A percentile compares a stretch with the other conserved stretches of the same genome.
Conservation (phyloP, 2,329 filamentous ascomycete genomes). For the Gaeumannomyces sp. region DNA sequence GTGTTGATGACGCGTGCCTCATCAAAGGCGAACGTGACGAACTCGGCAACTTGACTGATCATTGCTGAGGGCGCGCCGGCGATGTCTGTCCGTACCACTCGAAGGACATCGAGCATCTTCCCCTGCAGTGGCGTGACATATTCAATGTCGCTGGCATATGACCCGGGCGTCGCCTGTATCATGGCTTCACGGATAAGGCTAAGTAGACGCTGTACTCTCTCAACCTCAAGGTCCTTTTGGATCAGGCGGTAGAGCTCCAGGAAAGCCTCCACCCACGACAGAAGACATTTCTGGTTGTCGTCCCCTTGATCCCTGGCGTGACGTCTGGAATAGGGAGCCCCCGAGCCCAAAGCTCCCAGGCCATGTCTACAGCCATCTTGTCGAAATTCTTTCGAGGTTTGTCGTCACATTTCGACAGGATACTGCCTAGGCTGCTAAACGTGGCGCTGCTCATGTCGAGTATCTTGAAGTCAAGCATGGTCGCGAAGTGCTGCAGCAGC, state of each 20-base stretch:
- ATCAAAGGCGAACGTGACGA: constrained; percentile 64
- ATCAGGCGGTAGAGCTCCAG: constrained; percentile 74
- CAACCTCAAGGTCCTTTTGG: constrained; percentile 53
- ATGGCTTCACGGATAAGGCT: constrained; percentile 65
- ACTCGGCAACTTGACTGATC: constrained; percentile 61
- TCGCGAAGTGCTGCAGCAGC: constrained; percentile 62
- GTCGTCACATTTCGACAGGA: constrained; percentile 47
- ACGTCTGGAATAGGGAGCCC: constrained; percentile 48
- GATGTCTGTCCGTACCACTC: constrained; percentile 61
- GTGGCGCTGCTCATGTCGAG: constrained; percentile 67
- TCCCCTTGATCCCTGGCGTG: constrained; percentile 34
- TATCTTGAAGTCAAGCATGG: constrained; percentile 54
- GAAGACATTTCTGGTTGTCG: constrained; percentile 75
- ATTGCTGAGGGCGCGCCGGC: constrained; percentile 61
- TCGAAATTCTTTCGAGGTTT: constrained; percentile 38
- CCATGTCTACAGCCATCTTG: constrained; percentile 49
- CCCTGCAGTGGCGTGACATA: constrained; percentile 66
- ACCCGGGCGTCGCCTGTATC: constrained; percentile 59
- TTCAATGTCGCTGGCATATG: constrained; percentile 68
- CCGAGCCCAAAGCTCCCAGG: constrained; percentile 65
- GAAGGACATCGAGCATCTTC: constrained; percentile 61
- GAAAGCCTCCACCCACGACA: constrained; percentile 75
- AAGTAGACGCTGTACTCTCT: constrained; percentile 62
- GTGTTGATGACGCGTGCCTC: constrained; percentile 19
- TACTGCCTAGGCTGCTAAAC: constrained; percentile 60